Conservation (phyloP, 177 flowering plant genomes). For the Tripterygium wilfordii region DNA sequence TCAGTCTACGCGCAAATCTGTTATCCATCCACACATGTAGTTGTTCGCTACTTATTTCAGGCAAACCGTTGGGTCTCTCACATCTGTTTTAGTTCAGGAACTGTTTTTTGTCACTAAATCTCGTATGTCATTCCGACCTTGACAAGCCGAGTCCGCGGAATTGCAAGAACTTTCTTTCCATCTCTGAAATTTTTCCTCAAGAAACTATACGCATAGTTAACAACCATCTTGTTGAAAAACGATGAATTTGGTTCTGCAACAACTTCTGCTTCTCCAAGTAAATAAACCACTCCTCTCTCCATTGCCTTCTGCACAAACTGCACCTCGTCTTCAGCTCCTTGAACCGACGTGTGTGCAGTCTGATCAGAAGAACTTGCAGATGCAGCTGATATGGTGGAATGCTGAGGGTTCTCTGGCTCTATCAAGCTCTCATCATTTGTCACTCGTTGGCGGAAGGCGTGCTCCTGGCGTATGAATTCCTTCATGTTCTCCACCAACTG, state of each 20-base stretch:
- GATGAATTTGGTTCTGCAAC: slow-evolving; percentile 41
- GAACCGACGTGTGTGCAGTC: slow-evolving; percentile 13
- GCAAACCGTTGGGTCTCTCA: too few relatives aligned
- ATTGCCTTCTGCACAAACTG: slow-evolving; percentile 41
- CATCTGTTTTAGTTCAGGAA: too few relatives aligned
- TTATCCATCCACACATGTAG: too few relatives aligned
- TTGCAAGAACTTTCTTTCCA: slow-evolving; percentile 35
- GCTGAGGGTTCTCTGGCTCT: slow-evolving; percentile 13
- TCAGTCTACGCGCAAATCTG: too few relatives aligned
- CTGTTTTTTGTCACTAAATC: too few relatives aligned
- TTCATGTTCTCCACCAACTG: slow-evolving; percentile 40
- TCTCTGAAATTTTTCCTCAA: slow-evolving; percentile 49
- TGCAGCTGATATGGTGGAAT: too few relatives aligned
- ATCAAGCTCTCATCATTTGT: slow-evolving; percentile 4
- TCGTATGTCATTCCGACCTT: slow-evolving; percentile 71
- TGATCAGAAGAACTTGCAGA: slow-evolving; percentile 23
- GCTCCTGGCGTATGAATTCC: slow-evolving; percentile 39
- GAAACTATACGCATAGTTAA: slow-evolving; percentile 48
- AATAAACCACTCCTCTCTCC: slow-evolving; percentile 52
- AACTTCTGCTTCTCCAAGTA: slow-evolving; percentile 58
- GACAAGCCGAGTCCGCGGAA: slow-evolving; percentile 44
- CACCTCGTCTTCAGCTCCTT: slow-evolving; percentile 41
- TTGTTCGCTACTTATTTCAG: too few relatives aligned
- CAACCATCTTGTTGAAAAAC: slow-evolving; percentile 36
- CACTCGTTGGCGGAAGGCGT: slow-evolving; percentile 19